Evolutionary conservation across 140 eudicot species (phyloP).

Genomic region (Anethum foeniculum): DNA sequence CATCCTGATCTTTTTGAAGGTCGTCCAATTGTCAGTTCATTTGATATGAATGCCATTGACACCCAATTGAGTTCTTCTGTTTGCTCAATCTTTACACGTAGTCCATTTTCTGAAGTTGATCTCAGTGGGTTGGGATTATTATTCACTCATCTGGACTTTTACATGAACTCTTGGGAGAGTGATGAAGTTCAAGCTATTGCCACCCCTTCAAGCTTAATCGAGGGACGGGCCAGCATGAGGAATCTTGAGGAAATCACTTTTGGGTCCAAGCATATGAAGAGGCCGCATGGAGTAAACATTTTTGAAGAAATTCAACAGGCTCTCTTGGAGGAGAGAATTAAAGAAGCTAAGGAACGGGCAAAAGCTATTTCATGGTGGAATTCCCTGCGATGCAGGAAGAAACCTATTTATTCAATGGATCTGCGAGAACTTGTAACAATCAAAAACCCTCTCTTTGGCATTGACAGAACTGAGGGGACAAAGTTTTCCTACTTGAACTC

Average conservation of each 20-base stretch:
- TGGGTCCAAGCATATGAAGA: conserved; percentile 25
- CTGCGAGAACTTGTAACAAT: conserved; percentile 53
- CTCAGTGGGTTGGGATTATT: conserved; percentile 62
- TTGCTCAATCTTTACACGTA: conserved; percentile 53
- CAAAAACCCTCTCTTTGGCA: conserved; percentile 34
- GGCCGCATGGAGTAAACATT: conserved; percentile 48
- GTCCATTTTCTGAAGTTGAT: conserved; percentile 63
- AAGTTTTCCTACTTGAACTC: conserved; percentile 26
- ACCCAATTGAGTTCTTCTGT: conserved; percentile 63
- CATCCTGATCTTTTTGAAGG: conserved; percentile 99
- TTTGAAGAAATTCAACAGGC: conserved; percentile 85
- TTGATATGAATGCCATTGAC: conserved; percentile 77
- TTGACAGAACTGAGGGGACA: conserved; percentile 28
- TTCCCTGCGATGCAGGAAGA: conserved; percentile 65
- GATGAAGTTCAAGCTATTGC: conserved; percentile 75
- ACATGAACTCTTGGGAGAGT: conserved; percentile 88
- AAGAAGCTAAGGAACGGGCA: conserved; percentile 70
- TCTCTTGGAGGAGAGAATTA: conserved; percentile 60
- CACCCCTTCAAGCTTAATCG: conserved; percentile 65
- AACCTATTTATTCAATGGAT: conserved; percentile 58
- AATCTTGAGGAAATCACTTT: conserved; percentile 23
- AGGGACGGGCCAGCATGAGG: conserved; percentile 29
- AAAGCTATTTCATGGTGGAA: conserved; percentile 92
- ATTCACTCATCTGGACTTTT: conserved; percentile 74
- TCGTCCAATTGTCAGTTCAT: conserved; percentile 94